phyloP scores from a whole-genome alignment of 2,329 filamentous ascomycete genomes.

The Ascosphaera apis region DNA sequence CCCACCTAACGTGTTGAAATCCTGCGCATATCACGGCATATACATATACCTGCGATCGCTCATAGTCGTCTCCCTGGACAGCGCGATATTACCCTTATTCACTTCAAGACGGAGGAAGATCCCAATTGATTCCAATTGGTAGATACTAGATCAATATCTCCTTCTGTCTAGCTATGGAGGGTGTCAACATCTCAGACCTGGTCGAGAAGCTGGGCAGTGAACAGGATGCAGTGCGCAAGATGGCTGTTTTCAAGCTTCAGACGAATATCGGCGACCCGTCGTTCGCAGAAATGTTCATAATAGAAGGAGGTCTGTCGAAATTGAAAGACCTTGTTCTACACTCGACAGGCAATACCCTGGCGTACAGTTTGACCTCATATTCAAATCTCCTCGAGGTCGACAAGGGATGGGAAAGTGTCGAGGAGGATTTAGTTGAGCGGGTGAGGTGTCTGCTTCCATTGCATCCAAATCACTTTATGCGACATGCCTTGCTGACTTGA shows the following conservation, averaged over 20 bases:
- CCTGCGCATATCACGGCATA: too few species aligned
- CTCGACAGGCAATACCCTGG: slow-evolving; percentile 77
- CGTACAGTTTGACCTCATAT: slow-evolving; percentile 80
- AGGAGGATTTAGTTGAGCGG: slow-evolving; percentile 31
- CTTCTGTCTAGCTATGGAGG: slow-evolving; percentile 23
- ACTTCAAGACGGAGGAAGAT: too few species aligned
- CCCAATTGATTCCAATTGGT: not conserved
- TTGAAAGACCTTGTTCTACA: slow-evolving; percentile 64
- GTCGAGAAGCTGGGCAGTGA: slow-evolving; percentile 35
- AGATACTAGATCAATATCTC: not conserved
- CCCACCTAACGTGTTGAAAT: too few species aligned
- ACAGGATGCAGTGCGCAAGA: slow-evolving; percentile 83
- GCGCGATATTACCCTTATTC: not conserved
- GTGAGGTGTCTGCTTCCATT: slow-evolving; percentile 20
- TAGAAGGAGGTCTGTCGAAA: slow-evolving; percentile 61
- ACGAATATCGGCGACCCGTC: slow-evolving; percentile 84
- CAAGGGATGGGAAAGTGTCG: slow-evolving; percentile 71
- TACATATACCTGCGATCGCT: too few species aligned
- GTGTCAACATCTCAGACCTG: slow-evolving; percentile 31
- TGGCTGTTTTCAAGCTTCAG: slow-evolving; percentile 97
- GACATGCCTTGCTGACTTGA: too few species aligned
- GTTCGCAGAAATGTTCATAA: slow-evolving; percentile 91
- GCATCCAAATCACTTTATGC: too few species aligned
- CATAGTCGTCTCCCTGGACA: too few species aligned
- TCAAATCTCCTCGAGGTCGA: slow-evolving; percentile 78